Conservation (phyloP, 495 filamentous ascomycete species). For the Penicillium robsamsonii region DNA sequence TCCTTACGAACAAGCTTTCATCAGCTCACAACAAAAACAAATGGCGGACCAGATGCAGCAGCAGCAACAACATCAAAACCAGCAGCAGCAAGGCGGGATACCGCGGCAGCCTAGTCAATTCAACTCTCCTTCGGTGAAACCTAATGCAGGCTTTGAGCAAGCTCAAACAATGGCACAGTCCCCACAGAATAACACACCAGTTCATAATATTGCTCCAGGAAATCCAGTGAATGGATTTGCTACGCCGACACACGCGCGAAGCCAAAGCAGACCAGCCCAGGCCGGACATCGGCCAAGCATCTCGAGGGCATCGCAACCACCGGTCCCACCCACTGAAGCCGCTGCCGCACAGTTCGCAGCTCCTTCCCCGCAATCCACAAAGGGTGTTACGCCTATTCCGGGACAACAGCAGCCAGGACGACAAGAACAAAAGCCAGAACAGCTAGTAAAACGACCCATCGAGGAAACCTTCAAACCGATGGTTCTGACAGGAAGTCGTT, state of each 20-base stretch:
- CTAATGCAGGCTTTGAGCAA: conserved; percentile 33
- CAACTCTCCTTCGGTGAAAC: conserved; percentile 39
- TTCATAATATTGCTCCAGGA: conserved; percentile 34
- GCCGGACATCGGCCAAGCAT: conserved; percentile 39
- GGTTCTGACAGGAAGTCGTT: conserved; percentile 51
- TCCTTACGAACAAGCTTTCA: conserved; percentile 71
- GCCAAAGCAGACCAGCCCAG: conserved; percentile 38
- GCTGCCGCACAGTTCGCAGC: conserved; percentile 30
- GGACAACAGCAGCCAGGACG: conserved; percentile 41
- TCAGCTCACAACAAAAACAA: conserved; percentile 57
- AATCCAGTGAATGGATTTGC: conserved; percentile 44
- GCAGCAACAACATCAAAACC: background rate
- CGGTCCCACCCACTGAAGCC: conserved; percentile 33
- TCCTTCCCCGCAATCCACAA: conserved; percentile 35
- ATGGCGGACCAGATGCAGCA: conserved; percentile 54
- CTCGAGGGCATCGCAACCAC: conserved; percentile 39
- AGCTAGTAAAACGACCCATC: conserved; percentile 45
- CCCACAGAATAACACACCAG: conserved; percentile 36
- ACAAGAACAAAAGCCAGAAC: conserved; percentile 45
- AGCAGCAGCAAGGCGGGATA: conserved; percentile 46
- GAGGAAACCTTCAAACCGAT: conserved; percentile 56
- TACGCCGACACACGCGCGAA: conserved; percentile 40
- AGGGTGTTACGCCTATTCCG: conserved; percentile 38
- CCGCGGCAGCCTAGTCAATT: conserved; percentile 39
- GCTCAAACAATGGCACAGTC: conserved; percentile 36